Evolutionary conservation across 176 grass and related monocot species (phyloP), one percentile per base, ranked within the genome.

Genomic region (Chrysopogon serrulatus): DNA sequence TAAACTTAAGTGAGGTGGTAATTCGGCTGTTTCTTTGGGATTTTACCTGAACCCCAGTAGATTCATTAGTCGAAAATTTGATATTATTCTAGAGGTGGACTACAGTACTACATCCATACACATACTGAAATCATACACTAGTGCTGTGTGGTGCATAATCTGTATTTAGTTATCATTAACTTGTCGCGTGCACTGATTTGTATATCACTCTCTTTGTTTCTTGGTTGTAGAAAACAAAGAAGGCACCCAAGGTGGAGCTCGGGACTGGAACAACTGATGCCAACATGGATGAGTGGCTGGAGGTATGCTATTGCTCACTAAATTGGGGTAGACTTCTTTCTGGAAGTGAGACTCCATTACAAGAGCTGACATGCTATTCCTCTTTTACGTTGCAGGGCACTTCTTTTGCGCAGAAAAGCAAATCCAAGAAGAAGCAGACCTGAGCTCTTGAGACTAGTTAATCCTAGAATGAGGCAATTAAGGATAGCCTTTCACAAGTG

Each of bases 281-380:
- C 53, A 80, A 89, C 48, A 94, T 99, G 49, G 96, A 99, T 78
- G 96, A 99, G 72, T 99, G 96, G 96, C 87, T 99, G 70, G 84
- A 99, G 93, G 96, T 99, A 86, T 67, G 32, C 15, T 68, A 23
- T 9, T 68, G 37, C 19, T 4, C n/a, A 59, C 54, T 59, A 59
- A 26, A 5, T n/a, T 26, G 54, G 23, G 40, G 42, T 54, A 35
- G 56, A 49, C 4, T 17, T 35, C 2, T 65, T 65, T 76, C 3
- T 49, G 62, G 44, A 76, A 35, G 6, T 30, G 54, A 64, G 41
- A 72, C 5, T n/a, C 45, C 44, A 18, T 75, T 21, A 2, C 0
- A 7, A 39, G 59, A 21, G 44, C n/a, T 63, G 17, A 37, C 21
- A 79, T 28, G 2, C 56, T 27, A 44, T 48, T 18, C 7, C 65